Conservation (phyloP, 192 early-diverging fungal genomes). For the Backusella sp. region DNA sequence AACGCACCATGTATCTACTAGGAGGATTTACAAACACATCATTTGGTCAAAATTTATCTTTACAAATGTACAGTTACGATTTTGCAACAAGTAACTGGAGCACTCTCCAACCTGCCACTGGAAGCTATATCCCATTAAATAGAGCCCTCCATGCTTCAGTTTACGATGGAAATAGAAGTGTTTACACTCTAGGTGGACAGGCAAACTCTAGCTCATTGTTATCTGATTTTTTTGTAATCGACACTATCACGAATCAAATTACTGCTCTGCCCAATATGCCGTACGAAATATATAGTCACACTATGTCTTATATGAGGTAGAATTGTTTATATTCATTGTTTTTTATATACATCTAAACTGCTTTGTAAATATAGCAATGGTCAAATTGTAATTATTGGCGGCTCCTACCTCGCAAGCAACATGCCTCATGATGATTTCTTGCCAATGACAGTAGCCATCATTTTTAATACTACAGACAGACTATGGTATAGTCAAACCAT, state of each 20-base stretch:
- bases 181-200: not conserved
- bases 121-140: not conserved
- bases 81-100: conserved; percentile 11
- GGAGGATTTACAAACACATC: not conserved
- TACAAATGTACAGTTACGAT: not conserved
- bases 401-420: not conserved
- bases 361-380: not conserved
- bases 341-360: not conserved
- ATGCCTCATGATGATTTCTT: not conserved
- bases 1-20: not conserved
- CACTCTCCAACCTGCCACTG: not conserved
- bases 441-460: not conserved
- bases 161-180: not conserved
- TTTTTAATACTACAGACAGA: not conserved
- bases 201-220: not conserved
- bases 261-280: not conserved
- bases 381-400: not conserved
- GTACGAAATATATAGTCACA: not conserved
- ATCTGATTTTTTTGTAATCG: not conserved
- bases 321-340: not conserved
- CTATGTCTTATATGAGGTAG: not conserved
- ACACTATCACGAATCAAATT: not conserved
- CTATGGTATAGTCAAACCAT: not conserved
- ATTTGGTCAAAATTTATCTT: not conserved
- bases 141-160: not conserved